phyloP scores from a whole-genome alignment of 1,284 basidiomycete genomes.

The Filobasidium uniguttulatum region DNA sequence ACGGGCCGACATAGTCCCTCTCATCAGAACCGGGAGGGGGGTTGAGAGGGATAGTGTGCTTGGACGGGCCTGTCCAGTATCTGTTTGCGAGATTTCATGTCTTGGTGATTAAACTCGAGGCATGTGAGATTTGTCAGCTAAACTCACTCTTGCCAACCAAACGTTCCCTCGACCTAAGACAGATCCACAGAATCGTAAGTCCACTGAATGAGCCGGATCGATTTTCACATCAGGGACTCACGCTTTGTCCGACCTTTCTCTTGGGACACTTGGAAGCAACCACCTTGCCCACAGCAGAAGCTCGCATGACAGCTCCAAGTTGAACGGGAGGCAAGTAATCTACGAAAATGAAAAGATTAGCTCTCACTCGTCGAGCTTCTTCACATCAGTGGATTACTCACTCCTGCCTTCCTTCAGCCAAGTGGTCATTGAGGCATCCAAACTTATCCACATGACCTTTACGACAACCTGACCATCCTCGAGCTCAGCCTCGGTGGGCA shows the following conservation, averaged over 20 bases:
- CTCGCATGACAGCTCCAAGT: constrained; percentile 70
- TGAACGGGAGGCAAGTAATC: constrained; percentile 46
- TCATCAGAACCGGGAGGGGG: constrained; percentile 44
- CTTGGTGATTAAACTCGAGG: background rate
- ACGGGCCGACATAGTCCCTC: constrained; percentile 62
- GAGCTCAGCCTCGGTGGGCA: constrained; percentile 40
- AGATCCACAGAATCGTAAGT: background rate
- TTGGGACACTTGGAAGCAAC: constrained; percentile 43
- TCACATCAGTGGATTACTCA: background rate
- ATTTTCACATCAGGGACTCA: constrained; percentile 29
- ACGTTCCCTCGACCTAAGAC: constrained; percentile 18
- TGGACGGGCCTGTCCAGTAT: constrained; percentile 11
- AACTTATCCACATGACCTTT: constrained; percentile 56
- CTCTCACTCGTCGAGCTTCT: background rate
- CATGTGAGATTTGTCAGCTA: constrained; percentile 12
- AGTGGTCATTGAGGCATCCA: constrained; percentile 27
- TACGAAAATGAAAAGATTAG: background rate
- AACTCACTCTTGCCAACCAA: constrained; percentile 62
- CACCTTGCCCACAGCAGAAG: constrained; percentile 54
- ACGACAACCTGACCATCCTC: constrained; percentile 53
- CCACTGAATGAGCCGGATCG: background rate
- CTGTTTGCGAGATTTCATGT: background rate
- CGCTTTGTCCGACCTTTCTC: constrained; percentile 53
- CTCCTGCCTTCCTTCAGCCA: constrained; percentile 11
- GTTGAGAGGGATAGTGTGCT: constrained; percentile 6